A percentile compares a stretch with the other conserved stretches of the same genome.
phyloP scores from a whole-genome alignment of 2,329 filamentous ascomycete genomes.

The Celoporthe dispersa region DNA sequence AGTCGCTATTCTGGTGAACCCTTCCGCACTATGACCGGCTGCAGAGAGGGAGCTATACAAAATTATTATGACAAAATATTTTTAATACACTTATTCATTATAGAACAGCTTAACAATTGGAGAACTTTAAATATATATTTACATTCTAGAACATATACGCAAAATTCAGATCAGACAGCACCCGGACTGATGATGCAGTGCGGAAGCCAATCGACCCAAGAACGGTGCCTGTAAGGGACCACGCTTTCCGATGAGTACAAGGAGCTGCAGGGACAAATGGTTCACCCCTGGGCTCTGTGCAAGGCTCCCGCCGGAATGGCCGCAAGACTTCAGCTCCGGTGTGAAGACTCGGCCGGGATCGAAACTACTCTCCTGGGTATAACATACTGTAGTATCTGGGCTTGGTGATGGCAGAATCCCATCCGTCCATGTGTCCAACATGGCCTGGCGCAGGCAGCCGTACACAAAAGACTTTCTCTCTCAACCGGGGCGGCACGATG shows the following conservation, averaged over 20 bases:
- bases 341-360: background rate
- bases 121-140: too few relatives aligned
- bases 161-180: too few relatives aligned
- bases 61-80: too few relatives aligned
- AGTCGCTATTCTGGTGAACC: background rate
- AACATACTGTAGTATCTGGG: too few relatives aligned
- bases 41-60: background rate
- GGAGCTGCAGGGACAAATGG: background rate
- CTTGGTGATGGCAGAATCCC: too few relatives aligned
- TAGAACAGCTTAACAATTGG: too few relatives aligned
- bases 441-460: background rate
- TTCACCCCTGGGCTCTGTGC: background rate
- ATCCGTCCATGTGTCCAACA: background rate
- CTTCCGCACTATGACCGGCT: background rate
- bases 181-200: too few relatives aligned
- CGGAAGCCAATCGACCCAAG: too few relatives aligned
- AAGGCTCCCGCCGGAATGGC: background rate
- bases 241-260: background rate
- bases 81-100: too few relatives aligned
- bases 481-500: background rate
- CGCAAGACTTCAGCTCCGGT: background rate
- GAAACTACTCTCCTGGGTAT: background rate
- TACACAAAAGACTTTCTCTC: background rate
- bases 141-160: too few relatives aligned
- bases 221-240: too few relatives aligned